Percentiles rank a stretch among this genome's conserved stretches.
Conservation (phyloP, 2,329 filamentous ascomycete species). For the Talaromyces sp. region DNA sequence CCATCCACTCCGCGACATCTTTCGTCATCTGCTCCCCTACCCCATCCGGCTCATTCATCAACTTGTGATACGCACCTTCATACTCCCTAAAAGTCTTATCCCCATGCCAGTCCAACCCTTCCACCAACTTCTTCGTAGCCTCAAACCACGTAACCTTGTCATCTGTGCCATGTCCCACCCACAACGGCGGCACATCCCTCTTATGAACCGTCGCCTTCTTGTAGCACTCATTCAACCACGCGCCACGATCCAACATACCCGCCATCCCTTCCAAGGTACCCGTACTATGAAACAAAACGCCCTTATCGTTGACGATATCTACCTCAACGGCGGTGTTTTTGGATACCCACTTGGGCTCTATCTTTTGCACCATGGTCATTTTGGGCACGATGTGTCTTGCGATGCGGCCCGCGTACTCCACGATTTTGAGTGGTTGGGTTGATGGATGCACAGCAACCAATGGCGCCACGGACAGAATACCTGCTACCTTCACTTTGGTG, state of each 20-base stretch:
- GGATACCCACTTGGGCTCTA: slow-evolving; percentile 44
- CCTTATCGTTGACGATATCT: slow-evolving; percentile 4
- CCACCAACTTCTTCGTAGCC: slow-evolving; percentile 63
- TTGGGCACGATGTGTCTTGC: slow-evolving; percentile 9
- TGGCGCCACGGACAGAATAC: slow-evolving; percentile 70
- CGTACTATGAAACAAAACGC: slow-evolving; percentile 69
- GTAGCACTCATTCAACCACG: slow-evolving; percentile 53
- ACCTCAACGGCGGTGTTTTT: slow-evolving; percentile 44
- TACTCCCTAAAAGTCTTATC: slow-evolving; percentile 73
- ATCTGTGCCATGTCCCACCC: slow-evolving; percentile 71
- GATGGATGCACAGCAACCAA: slow-evolving; percentile 72
- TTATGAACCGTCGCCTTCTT: slow-evolving; percentile 26
- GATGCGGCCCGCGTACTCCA: slow-evolving; percentile 11
- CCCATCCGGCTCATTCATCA: slow-evolving; percentile 31
- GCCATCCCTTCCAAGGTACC: slow-evolving; percentile 80
- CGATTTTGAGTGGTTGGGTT: slow-evolving; percentile 50
- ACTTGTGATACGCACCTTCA: slow-evolving; percentile 73
- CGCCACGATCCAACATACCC: slow-evolving; percentile 71
- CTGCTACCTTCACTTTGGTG: slow-evolving; percentile 6
- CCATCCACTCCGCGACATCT: slow-evolving; percentile 65
- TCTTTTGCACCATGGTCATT: slow-evolving; percentile 12
- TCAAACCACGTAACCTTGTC: slow-evolving; percentile 68
- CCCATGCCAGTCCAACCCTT: slow-evolving; percentile 49
- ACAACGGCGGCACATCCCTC: slow-evolving; percentile 57
- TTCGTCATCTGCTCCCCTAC: slow-evolving; percentile 42